These are phyloP conservation scores for Pleurotus tuber-regium DNA, from an alignment of 768 basidiomycete species.

Conservation along the genomic window DNA sequence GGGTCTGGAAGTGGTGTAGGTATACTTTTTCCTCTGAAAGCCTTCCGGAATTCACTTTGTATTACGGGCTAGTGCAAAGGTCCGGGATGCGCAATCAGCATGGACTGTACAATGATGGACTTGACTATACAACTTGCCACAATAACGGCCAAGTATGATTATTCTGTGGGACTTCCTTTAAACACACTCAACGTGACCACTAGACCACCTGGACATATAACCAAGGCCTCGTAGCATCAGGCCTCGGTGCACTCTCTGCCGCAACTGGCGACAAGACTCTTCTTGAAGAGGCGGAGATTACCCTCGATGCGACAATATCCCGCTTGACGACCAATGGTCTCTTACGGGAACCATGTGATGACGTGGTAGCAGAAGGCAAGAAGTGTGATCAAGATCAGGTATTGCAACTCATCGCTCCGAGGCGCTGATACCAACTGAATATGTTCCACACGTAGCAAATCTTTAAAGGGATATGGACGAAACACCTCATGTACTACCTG, in stretches of 20 bases:
- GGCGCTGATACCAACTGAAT: not conserved
- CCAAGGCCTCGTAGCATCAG: constrained; percentile 56
- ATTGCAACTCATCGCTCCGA: constrained; percentile 10
- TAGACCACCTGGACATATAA: constrained; percentile 63
- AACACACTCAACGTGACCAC: not conserved
- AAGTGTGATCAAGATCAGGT: constrained; percentile 48
- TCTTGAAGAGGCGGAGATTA: constrained; percentile 48
- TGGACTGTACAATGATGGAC: constrained; percentile 45
- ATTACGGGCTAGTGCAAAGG: constrained; percentile 26
- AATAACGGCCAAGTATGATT: constrained; percentile 43
- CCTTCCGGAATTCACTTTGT: not conserved
- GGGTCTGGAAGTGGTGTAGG: constrained; percentile 41
- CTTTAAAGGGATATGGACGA: constrained; percentile 55
- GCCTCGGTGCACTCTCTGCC: constrained; percentile 43
- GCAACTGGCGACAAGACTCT: constrained; percentile 36
- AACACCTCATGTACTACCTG: constrained; percentile 49
- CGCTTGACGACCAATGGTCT: constrained; percentile 37
- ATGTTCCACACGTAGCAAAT: constrained; percentile 30
- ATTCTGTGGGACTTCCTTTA: not conserved
- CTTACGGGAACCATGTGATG: constrained; percentile 53
- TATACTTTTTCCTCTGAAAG: not conserved
- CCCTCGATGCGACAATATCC: constrained; percentile 47
- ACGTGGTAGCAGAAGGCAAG: constrained; percentile 32
- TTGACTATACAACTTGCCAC: constrained; percentile 30
- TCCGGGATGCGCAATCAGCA: constrained; percentile 46